These are phyloP conservation scores for Pueraria montana DNA, from an alignment of 306 rosid genomes.

Conservation along the genomic window DNA sequence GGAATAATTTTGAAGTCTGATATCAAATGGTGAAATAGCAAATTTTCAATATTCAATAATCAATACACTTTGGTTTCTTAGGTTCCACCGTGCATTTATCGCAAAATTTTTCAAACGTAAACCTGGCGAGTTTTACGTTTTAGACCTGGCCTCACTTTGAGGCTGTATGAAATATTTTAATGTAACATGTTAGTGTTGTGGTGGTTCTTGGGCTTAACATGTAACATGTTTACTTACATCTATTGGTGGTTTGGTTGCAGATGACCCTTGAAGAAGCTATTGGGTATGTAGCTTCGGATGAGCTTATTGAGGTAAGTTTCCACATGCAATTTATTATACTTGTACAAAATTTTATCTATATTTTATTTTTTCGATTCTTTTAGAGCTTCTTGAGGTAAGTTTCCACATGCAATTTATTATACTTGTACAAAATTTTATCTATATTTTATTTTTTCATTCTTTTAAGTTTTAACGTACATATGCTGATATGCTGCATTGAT, in stretches of 20 bases:
- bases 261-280: slow-evolving; percentile 97
- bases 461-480: background rate
- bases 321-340: slow-evolving; percentile 13
- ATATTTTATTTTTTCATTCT: background rate
- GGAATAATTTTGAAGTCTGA: slow-evolving; percentile 27
- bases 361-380: too few relatives aligned
- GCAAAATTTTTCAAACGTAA: slow-evolving; percentile 19
- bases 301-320: slow-evolving; percentile 87
- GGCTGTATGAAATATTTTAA: background rate
- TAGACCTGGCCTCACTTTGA: slow-evolving; percentile 35
- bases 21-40: slow-evolving; percentile 33
- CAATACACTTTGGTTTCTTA: slow-evolving; percentile 10
- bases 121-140: slow-evolving; percentile 10
- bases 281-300: slow-evolving; percentile 96
- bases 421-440: background rate
- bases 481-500: slow-evolving; percentile 1
- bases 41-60: slow-evolving; percentile 30
- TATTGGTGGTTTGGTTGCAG: slow-evolving; percentile 65
- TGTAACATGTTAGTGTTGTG: too few relatives aligned
- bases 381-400: slow-evolving; percentile 93
- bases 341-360: too few relatives aligned
- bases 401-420: slow-evolving; percentile 20
- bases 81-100: slow-evolving; percentile 20
- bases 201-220: background rate
- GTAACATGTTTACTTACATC: slow-evolving; percentile 39